Evolutionary conservation across 257 asterid genomes (phyloP).

Genomic region (Solanum pennellii): DNA sequence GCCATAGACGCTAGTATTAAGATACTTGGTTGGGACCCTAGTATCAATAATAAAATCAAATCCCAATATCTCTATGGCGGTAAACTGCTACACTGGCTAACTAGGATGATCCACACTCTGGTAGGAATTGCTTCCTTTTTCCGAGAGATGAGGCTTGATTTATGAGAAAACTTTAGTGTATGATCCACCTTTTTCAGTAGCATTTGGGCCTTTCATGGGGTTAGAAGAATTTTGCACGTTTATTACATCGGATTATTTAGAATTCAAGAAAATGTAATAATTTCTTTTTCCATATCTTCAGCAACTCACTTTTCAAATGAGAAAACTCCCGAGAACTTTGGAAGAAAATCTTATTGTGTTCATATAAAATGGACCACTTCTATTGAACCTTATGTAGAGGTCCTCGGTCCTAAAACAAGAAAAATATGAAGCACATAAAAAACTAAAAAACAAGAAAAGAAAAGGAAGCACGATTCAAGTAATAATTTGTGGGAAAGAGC

Average conservation of each 20-base stretch:
- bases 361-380: conserved; percentile 67
- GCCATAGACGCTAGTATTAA: not conserved
- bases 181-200: not conserved
- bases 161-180: not conserved
- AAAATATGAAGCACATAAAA: conserved; percentile 8
- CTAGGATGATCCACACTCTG: not conserved
- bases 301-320: not conserved
- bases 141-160: not conserved
- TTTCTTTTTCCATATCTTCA: not conserved
- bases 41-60: not conserved
- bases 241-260: not conserved
- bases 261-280: not conserved
- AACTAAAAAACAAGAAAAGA: not conserved
- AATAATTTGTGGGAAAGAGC: not conserved
- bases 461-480: not conserved
- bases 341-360: conserved; percentile 19
- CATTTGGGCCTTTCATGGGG: not conserved
- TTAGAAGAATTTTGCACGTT: not conserved
- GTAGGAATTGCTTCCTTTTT: not conserved
- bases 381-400: conserved; percentile 38
- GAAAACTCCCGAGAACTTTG: not conserved
- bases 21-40: not conserved
- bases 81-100: not conserved
- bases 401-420: conserved; percentile 33
- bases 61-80: not conserved